These are phyloP conservation scores for Colletotrichum tabaci DNA, from an alignment of 2,329 filamentous ascomycete species.

Conservation along the genomic window DNA sequence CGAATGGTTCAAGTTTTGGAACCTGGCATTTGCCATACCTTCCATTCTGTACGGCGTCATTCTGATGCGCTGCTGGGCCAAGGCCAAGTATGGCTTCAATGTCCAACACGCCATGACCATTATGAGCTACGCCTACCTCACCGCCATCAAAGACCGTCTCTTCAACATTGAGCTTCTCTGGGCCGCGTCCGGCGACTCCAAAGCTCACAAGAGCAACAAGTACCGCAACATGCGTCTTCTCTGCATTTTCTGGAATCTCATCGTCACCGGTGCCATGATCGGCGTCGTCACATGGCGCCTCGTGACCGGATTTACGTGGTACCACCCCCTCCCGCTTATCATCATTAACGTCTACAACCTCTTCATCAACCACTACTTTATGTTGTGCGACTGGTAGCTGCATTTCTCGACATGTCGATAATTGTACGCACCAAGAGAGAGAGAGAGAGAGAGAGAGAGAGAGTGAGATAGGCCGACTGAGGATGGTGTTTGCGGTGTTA, in stretches of 20 bases:
- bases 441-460: background rate
- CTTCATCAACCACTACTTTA: constrained; percentile 57
- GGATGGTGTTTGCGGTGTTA: constrained; percentile 20
- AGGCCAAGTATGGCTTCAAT: constrained; percentile 57
- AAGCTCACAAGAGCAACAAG: constrained; percentile 59
- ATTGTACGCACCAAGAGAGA: background rate
- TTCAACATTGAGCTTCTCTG: constrained; percentile 57
- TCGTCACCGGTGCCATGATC: constrained; percentile 52
- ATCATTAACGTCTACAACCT: constrained; percentile 57
- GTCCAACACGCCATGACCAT: constrained; percentile 60
- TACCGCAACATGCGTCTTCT: constrained; percentile 60
- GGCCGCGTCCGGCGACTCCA: constrained; percentile 57
- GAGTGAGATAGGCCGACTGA: too few relatives aligned
- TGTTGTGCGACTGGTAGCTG: constrained; percentile 51
- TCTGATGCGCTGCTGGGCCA: constrained; percentile 57
- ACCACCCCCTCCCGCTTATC: constrained; percentile 56
- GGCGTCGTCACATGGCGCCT: constrained; percentile 54
- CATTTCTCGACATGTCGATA: too few relatives aligned
- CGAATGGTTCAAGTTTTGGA: constrained; percentile 60
- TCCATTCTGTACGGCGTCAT: constrained; percentile 56
- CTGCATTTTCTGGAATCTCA: constrained; percentile 55
- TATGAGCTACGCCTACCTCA: constrained; percentile 59
- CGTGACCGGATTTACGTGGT: constrained; percentile 54
- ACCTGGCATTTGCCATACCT: constrained; percentile 59
- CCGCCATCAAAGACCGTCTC: constrained; percentile 58